Base-by-base conservation (phyloP, 495 filamentous ascomycete genomes). In the Saxophila tyrrhenica region DNA sequence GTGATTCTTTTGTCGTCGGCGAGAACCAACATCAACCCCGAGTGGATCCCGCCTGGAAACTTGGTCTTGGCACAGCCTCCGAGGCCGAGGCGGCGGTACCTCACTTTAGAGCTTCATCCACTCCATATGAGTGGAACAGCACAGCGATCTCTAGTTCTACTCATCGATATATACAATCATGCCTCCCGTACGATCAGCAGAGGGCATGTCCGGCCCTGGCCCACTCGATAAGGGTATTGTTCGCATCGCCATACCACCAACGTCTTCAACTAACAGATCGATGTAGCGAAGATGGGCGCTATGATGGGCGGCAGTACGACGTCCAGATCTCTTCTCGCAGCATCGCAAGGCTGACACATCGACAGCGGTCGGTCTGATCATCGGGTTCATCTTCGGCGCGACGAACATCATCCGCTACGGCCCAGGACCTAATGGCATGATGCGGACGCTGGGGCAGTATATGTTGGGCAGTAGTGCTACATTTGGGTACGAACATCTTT, bases 201-300 rank as follows among this genome's bases (percentile, higher is more conserved):
- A 62, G 17, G 67, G 70, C 17, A 64, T 65, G 56, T 61, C 58
- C 53, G 91, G 85, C 57, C 87, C 85, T 46, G 94, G 91, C 25
- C 86, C 83, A 41, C 80, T 90, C 62, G 90, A 98, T 67, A 98
- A 98, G 72, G 81, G 92, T 96, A 78, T 60, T 82, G 77, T 61
- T 21, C 15, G 7, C 16, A 5, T n/a, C 19, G 7, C 41, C 41
- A 3, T 8, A 44, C 16, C 41, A 44, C 3, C 41, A 7, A 21
- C 41, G 17, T 8, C 41, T 44, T 17, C 3, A 44, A 44, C 15
- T 8, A 5, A 5, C 41, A 7, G n/a, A n/a, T n/a, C n/a, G n/a
- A n/a, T n/a, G n/a, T n/a, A 98, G 92, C 91, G 71, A 96, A 94
- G 75, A 94, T 96, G 87, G 92, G 92, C 54, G 88, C 84, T 53